phyloP scores from a whole-genome alignment of 2,329 filamentous ascomycete species.

The Cyphellophora attinorum region DNA sequence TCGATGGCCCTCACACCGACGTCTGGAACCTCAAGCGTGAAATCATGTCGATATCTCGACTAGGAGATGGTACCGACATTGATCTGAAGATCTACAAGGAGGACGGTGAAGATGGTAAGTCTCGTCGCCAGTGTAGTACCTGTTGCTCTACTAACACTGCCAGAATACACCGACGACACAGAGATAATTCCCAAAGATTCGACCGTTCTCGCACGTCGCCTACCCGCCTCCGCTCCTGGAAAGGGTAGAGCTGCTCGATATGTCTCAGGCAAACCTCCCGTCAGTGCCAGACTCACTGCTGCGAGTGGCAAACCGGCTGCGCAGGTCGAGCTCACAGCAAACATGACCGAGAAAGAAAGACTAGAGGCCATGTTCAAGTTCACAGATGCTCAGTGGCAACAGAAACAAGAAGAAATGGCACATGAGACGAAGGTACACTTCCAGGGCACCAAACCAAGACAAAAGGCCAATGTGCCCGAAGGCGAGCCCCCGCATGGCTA shows the following conservation, averaged over 20 bases:
- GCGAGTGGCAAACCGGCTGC: slow-evolving; percentile 15
- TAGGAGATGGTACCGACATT: slow-evolving; percentile 93
- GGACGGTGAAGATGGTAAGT: slow-evolving; percentile 81
- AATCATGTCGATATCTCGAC: slow-evolving; percentile 87
- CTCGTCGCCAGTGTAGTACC: slow-evolving; percentile 9
- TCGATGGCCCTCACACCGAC: slow-evolving; percentile 94
- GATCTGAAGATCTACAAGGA: slow-evolving; percentile 91
- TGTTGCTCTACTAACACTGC: too few species aligned
- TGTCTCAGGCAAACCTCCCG: slow-evolving; percentile 90
- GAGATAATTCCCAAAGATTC: slow-evolving; percentile 94
- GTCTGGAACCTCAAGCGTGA: slow-evolving; percentile 98
- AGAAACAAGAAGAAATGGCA: slow-evolving; percentile 87
- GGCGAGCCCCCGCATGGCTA: slow-evolving; percentile 90
- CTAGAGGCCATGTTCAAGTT: slow-evolving; percentile 87
- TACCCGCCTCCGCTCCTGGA: slow-evolving; percentile 74
- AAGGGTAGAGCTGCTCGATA: slow-evolving; percentile 88
- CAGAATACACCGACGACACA: slow-evolving; percentile 96
- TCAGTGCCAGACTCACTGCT: slow-evolving; percentile 60
- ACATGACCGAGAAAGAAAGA: slow-evolving; percentile 86
- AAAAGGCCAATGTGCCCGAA: slow-evolving; percentile 65
- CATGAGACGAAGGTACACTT: slow-evolving; percentile 40
- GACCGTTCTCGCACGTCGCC: slow-evolving; percentile 77
- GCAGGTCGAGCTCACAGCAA: slow-evolving; percentile 24
- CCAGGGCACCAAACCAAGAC: slow-evolving; percentile 24
- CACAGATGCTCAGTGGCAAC: slow-evolving; percentile 83